Conservation (phyloP, 1,139 yeast species). For the Saccharomycopsis crataegensis region DNA sequence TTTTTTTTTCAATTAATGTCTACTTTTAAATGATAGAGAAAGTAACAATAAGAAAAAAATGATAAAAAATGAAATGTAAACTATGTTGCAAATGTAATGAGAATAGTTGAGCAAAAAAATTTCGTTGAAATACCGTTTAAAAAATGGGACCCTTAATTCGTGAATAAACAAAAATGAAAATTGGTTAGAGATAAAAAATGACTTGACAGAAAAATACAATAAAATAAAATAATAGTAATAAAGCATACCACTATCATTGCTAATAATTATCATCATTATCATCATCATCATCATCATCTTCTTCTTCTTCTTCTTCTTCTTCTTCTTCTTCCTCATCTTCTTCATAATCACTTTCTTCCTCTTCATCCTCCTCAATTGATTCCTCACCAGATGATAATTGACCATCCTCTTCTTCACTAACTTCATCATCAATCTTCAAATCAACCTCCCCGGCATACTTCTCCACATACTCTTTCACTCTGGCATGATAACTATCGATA, state of each 20-base stretch:
- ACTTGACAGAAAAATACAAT: background rate
- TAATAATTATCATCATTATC: background rate
- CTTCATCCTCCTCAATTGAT: conserved; percentile 21
- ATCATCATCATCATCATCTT: background rate
- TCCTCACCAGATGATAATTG: conserved; percentile 18
- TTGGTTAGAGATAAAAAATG: background rate
- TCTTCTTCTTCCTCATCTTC: background rate
- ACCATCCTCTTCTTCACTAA: conserved; percentile 27
- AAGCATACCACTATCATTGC: background rate
- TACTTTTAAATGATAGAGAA: background rate
- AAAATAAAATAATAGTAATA: background rate
- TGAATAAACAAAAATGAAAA: background rate
- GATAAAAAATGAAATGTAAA: background rate
- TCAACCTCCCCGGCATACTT: conserved; percentile 60
- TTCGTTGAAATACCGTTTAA: no score
- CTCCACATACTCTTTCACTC: conserved; percentile 66
- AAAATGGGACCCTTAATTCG: background rate
- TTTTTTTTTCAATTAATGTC: background rate
- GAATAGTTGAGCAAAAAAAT: no score
- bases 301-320: background rate
- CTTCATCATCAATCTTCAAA: conserved; percentile 40
- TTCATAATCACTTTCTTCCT: conserved; percentile 36
- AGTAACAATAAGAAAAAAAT: background rate
- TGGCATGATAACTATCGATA: conserved; percentile 56
- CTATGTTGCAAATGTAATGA: background rate